Base-by-base conservation (phyloP, 2,329 filamentous ascomycete genomes). In the Clarireedia sp. region DNA sequence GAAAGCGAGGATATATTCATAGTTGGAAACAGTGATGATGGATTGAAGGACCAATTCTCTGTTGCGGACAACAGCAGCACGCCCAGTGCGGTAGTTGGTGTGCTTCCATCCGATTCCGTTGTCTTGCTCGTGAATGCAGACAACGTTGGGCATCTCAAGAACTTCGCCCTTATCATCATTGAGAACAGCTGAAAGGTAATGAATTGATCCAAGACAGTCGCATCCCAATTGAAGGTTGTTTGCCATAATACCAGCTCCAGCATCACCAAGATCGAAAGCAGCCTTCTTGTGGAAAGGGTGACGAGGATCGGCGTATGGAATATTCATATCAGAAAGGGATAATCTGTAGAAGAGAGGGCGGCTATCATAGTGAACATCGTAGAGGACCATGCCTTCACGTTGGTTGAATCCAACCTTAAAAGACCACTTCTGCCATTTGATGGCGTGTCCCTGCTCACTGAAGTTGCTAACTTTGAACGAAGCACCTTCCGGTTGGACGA, bases 1-100 rank as follows among this genome's bases (percentile, higher is more conserved):
- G 70, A 84, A 88, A 2, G 83, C 83, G 38, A 88, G 75, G 62
- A 88, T 86, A 66, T 88, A 88, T 65, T 87, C 85, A 69, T 87
- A 88, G 70, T 88, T 88, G 10, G 82, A 77, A 4, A 87, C 81
- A 0, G 83, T 87, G 70, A 86, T 85, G 67, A 87, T 87, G 63
- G 79, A 81, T 66, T 87, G 85, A 5, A 88, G 67, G 0, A 87
- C 83, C 3, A 87, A 71, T 66, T 87, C 82, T 24, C 85, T 75
- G 59, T 79, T 82, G 19, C 85, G 78, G 17, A 79, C 78, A 4
- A 86, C 76, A 0, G 80, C 83, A 2, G 84, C 82, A 9, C 81
- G 74, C 0, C 78, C 79, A 5, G 82, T 86, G 9, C 85, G 75
- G 70, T 86, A 69, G 68, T 88, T 87, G 48, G 82, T 87, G 70